Evolutionary conservation across 805 yeast genomes (phyloP).

Genomic region (Wickerhamomyces kurtzmanii): DNA sequence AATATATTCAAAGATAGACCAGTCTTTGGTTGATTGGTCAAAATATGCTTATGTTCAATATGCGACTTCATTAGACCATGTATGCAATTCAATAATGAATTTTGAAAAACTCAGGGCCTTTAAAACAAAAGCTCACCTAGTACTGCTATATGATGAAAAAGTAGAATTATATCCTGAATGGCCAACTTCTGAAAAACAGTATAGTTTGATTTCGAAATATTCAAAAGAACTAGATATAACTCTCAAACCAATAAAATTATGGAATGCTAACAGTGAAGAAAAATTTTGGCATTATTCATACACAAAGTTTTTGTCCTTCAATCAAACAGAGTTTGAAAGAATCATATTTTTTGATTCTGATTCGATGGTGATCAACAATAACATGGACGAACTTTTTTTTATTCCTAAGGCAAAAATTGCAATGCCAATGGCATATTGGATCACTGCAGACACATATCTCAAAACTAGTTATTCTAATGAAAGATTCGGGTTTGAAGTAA

Average conservation of each 20-base stretch:
- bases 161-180: slow-evolving; percentile 3
- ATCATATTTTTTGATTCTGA: slow-evolving; percentile 38
- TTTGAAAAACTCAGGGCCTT: slow-evolving; percentile 17
- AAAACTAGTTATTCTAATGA: slow-evolving; percentile 1
- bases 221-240: slow-evolving; percentile 1
- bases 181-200: neutral
- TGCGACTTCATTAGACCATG: slow-evolving; percentile 31
- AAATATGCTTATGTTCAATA: slow-evolving; percentile 37
- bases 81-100: slow-evolving; percentile 32
- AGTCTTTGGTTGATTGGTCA: slow-evolving; percentile 13
- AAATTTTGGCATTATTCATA: slow-evolving; percentile 30
- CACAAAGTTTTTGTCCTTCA: slow-evolving; percentile 34
- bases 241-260: slow-evolving; percentile 2
- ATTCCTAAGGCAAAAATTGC: slow-evolving; percentile 21
- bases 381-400: slow-evolving; percentile 27
- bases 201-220: slow-evolving; percentile 1
- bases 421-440: slow-evolving; percentile 18
- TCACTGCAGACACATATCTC: slow-evolving; percentile 6
- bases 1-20: neutral
- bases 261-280: slow-evolving; percentile 1
- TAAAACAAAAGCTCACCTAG: slow-evolving; percentile 23
- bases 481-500: slow-evolving; percentile 1
- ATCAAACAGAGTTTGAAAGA: slow-evolving; percentile 27
- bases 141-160: slow-evolving; percentile 21
- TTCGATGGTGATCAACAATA: slow-evolving; percentile 20